These are phyloP conservation scores for Orbilia quercus DNA, from an alignment of 2,329 filamentous ascomycete genomes.

Conservation along the genomic window DNA sequence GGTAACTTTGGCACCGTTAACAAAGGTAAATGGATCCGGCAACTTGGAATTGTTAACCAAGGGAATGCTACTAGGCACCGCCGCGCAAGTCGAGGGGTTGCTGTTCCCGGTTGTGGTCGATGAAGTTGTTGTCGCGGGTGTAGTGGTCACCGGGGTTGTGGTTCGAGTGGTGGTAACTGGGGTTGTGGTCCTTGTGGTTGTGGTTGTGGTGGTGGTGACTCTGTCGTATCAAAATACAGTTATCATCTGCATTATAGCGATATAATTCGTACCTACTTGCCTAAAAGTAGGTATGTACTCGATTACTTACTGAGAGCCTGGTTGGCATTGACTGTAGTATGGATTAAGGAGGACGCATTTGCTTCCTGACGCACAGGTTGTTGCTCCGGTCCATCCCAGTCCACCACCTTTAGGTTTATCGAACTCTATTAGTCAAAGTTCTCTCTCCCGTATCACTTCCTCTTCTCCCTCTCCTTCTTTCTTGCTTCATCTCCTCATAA, in stretches of 20 bases:
- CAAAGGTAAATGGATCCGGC: constrained; percentile 66
- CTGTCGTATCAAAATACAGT: background rate
- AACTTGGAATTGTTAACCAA: constrained; percentile 43
- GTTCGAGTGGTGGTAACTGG: constrained; percentile 31
- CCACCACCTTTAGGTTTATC: constrained; percentile 61
- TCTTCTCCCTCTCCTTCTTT: too few species aligned
- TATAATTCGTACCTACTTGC: too few species aligned
- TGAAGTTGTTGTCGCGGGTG: constrained; percentile 13
- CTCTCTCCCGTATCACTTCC: background rate
- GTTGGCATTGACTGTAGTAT: constrained; percentile 46
- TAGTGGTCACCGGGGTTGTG: background rate
- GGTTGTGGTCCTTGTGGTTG: constrained; percentile 16
- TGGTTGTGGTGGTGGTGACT: constrained; percentile 8
- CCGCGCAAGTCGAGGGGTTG: constrained; percentile 39
- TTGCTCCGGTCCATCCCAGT: constrained; percentile 60
- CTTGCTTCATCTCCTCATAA: too few species aligned
- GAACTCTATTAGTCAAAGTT: background rate
- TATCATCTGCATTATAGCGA: background rate
- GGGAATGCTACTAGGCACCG: constrained; percentile 42
- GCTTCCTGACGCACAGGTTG: constrained; percentile 60
- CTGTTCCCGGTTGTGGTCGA: constrained; percentile 20
- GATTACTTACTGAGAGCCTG: constrained; percentile 31
- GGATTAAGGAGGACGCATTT: constrained; percentile 58
- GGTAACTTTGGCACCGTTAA: constrained; percentile 65
- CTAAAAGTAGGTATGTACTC: too few species aligned